Evolutionary conservation across 2,329 filamentous ascomycete genomes (phyloP), one percentile per base, ranked within the genome.

Genomic region (Mycogone perniciosa): DNA sequence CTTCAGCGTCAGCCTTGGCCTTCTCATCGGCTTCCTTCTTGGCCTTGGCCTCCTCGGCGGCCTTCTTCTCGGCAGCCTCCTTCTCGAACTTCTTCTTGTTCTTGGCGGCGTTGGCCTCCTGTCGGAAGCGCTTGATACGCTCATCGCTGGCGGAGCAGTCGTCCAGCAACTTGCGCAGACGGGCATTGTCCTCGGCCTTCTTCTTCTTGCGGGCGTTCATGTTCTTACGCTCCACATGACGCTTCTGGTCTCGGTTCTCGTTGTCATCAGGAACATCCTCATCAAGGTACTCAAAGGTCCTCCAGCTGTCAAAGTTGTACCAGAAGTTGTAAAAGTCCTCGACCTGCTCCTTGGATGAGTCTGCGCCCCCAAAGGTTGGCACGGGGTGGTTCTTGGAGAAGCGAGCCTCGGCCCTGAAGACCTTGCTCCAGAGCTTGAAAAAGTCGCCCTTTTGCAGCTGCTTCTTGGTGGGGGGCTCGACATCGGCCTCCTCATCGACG

Each of bases 231-330:
- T 99, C 93, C 62, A 93, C 85, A 73, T 99, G 92, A 52, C 93
- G 89, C 79, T 96, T 97, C 79, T 99, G 93, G 75, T 97, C 92
- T 70, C 93, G 91, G 77, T 91, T 96, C 76, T 97, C 93, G 71
- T 93, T 96, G 77, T 99, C 93, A 65, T 99, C 93, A 38, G 93
- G 93, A 31, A 99, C 92, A 67, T 99, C 93, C 77, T 99, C 93
- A 66, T 99, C 93, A 53, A 95, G 87, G 73, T 99, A 99, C 75
- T 99, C 93, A 64, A 99, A 99, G 3, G 88, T 85, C 55, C 93
- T 81, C 93, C 93, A 99, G 71, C 87, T 93, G 79, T 99, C 93
- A 64, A 99, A 95, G 80, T 92, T 95, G 80, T 97, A 99, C 86
- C 88, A 99, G 79, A 97, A 99, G 80, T 99, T 96, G 82, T 99